A percentile compares a stretch with the other conserved stretches of the same genome.
Conservation (phyloP, 2,329 filamentous ascomycete genomes). For the Amauroascus verrucosus region DNA sequence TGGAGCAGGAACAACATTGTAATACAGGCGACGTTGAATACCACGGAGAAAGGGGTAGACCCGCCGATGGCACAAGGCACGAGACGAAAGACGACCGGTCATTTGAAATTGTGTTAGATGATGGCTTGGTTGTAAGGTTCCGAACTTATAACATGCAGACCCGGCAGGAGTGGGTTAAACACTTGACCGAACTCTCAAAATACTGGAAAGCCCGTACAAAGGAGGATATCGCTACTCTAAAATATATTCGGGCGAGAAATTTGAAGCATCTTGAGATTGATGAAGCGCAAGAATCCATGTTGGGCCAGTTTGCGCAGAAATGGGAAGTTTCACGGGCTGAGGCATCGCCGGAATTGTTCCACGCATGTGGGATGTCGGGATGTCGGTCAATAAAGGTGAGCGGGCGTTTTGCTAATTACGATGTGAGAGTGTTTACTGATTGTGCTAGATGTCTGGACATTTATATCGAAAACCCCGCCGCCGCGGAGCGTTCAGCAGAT, state of each 20-base stretch:
- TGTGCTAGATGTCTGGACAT: conserved; percentile 45
- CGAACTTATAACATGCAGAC: conserved; percentile 49
- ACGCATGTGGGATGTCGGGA: conserved; percentile 54
- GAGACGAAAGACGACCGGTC: conserved; percentile 48
- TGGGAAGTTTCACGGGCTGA: conserved; percentile 57
- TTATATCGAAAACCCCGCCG: conserved; percentile 55
- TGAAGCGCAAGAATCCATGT: conserved; percentile 52
- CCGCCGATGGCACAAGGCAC: conserved; percentile 39
- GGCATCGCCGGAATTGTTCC: conserved; percentile 55
- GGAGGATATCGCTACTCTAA: conserved; percentile 49
- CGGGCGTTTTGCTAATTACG: neutral
- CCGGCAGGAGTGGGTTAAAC: conserved; percentile 52
- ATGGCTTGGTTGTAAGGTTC: conserved; percentile 51
- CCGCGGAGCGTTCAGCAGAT: conserved; percentile 51
- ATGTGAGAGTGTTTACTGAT: neutral
- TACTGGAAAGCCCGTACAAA: conserved; percentile 53
- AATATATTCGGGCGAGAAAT: conserved; percentile 48
- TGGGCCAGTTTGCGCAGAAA: conserved; percentile 57
- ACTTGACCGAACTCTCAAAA: conserved; percentile 45
- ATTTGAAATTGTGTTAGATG: conserved; percentile 53
- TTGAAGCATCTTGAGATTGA: conserved; percentile 52
- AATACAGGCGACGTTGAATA: conserved; percentile 48
- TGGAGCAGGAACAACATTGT: conserved; percentile 44
- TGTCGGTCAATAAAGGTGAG: conserved; percentile 49
- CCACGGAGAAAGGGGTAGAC: conserved; percentile 30